Evolutionary conservation across 768 basidiomycete genomes (phyloP).

Genomic region (Candolleomyces efflorescens): DNA sequence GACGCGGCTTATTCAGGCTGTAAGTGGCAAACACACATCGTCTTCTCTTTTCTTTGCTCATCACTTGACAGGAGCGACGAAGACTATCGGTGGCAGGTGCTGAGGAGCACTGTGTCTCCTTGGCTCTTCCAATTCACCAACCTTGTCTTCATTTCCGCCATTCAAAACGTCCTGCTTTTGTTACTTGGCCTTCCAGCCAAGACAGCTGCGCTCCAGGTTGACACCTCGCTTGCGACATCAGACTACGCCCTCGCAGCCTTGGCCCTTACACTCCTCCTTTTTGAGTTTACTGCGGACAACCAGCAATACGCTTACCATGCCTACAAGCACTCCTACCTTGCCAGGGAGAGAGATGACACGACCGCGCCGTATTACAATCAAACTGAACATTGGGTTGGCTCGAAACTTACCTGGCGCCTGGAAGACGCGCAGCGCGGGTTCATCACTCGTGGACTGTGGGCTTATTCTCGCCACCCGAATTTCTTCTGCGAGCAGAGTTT

Average conservation of each 20-base stretch:
- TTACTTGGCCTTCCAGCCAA: conserved; percentile 59
- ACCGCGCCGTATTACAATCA: conserved; percentile 36
- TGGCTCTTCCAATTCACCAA: conserved; percentile 43
- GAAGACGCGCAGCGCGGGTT: conserved; percentile 79
- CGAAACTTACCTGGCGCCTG: conserved; percentile 61
- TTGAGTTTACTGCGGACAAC: conserved; percentile 87
- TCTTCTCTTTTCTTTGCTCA: background rate
- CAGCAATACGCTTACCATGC: conserved; percentile 85
- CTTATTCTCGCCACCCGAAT: conserved; percentile 88
- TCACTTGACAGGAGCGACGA: conserved; percentile 58
- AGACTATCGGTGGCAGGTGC: conserved; percentile 88
- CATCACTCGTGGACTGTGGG: conserved; percentile 80
- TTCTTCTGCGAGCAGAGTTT: conserved; percentile 87
- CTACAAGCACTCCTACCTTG: conserved; percentile 57
- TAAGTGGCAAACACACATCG: conserved; percentile 27
- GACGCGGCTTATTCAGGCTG: conserved; percentile 78
- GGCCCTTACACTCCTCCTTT: conserved; percentile 52
- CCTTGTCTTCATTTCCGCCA: conserved; percentile 69
- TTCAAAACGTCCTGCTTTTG: conserved; percentile 80
- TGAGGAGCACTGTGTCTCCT: conserved; percentile 50
- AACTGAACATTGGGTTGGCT: conserved; percentile 57
- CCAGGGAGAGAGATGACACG: conserved; percentile 26
- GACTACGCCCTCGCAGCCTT: conserved; percentile 61
- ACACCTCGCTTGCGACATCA: conserved; percentile 44
- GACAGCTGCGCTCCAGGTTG: conserved; percentile 51